Percentiles rank a stretch among this genome's conserved stretches.
Conservation (phyloP, 2,329 filamentous ascomycete species). For the Ophiosphaerella narmari region DNA sequence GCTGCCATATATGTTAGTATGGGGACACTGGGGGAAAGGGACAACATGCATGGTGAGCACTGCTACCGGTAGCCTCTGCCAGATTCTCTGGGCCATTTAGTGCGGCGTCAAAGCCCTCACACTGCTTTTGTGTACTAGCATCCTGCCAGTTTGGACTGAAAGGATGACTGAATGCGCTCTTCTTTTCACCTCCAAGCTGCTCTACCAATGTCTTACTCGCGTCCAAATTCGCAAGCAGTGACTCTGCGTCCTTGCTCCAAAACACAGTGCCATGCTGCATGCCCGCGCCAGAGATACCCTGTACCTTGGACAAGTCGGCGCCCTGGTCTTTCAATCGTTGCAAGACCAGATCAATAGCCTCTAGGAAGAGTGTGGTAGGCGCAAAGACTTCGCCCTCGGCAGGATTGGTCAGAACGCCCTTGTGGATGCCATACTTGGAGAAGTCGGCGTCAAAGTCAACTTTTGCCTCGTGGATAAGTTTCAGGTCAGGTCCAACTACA, state of each 20-base stretch:
- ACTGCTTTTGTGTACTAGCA: conserved; percentile 89
- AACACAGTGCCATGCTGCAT: conserved; percentile 99
- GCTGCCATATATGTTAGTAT: conserved; percentile 54
- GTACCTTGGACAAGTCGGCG: conserved; percentile 74
- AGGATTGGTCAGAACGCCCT: conserved; percentile 84
- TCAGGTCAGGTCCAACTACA: conserved; percentile 80
- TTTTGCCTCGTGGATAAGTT: conserved; percentile 81
- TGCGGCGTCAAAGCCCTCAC: conserved; percentile 79
- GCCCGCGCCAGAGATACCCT: conserved; percentile 85
- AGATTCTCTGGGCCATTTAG: conserved; percentile 70
- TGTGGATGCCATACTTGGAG: conserved; percentile 68
- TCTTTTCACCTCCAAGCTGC: conserved; percentile 62
- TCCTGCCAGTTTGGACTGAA: conserved; percentile 98
- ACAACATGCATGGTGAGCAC: conserved; percentile 84
- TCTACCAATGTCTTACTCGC: conserved; percentile 66
- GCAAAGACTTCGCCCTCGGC: conserved; percentile 87
- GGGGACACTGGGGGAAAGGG: neutral
- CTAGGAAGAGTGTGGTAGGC: conserved; percentile 91
- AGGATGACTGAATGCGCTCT: conserved; percentile 75
- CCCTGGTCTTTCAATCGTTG: conserved; percentile 70
- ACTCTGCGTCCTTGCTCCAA: conserved; percentile 75
- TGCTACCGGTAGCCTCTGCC: conserved; percentile 83
- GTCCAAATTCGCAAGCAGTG: conserved; percentile 65
- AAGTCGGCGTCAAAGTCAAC: conserved; percentile 96
- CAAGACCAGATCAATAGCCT: conserved; percentile 86